Evolutionary conservation across 2,329 filamentous ascomycete species (phyloP), one percentile per base, ranked within the genome.

Genomic region (Dactylonectria macrodidyma): DNA sequence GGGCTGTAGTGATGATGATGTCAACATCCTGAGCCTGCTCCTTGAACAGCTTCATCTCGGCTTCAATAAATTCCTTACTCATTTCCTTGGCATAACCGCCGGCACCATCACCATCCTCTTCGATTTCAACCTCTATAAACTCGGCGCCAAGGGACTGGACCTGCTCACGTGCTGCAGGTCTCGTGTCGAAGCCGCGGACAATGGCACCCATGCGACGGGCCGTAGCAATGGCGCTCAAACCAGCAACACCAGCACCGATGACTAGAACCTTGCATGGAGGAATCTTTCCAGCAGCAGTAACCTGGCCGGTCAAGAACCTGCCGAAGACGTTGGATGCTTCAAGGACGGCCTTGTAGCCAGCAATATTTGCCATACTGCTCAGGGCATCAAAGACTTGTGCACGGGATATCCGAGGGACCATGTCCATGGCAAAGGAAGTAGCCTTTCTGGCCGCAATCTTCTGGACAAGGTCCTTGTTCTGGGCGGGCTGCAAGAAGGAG

Each of bases 311-410:
- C 73, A 97, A 82, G 77, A 97, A 97, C 52, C 94, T 90, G 59
- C 94, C 94, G 80, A 97, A 97, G 70, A 92, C 90, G 80, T 97
- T 97, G 14, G 93, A 95, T 1, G 94, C 95, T 80, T 97, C 94
- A 50, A 97, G 84, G 1, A 97, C 93, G 47, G 94, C 95, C 81
- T 97, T 97, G 83, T 97, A 97, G 0, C 95, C 95, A 24, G 94
- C 93, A 82, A 97, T 97, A 75, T 97, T 97, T 67, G 95, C 94
- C 95, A 97, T 97, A 10, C 93, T 96, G 79, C 93, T 95, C 63
- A 97, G 85, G 1, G 94, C 94, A 81, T 97, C 94, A 75, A 97
- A 97, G 0, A 93, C 91, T 78, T 97, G 95, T 1, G 95, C 94
- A 54, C 95, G 89, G 1, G 94, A 97, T 74, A 97, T 97, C 47